Evolutionary conservation across 306 rosid species (phyloP).

Genomic region (Vachellia pachyceras): DNA sequence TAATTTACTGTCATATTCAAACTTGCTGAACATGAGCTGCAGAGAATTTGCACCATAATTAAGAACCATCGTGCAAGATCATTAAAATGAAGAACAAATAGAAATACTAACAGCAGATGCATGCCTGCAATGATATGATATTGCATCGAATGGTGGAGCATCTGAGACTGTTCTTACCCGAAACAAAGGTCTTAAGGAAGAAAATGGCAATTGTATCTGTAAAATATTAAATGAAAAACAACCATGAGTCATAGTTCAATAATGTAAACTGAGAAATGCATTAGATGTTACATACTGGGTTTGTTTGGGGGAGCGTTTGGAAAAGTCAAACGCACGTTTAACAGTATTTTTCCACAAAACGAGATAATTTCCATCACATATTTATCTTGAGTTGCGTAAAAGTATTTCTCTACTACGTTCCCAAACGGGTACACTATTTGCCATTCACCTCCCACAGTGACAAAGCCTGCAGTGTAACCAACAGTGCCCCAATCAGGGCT

Average conservation of each 20-base stretch:
- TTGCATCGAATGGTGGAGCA: conserved; percentile 84
- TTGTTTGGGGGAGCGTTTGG: too few species aligned
- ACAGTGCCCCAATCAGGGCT: conserved; percentile 89
- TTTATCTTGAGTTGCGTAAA: too few species aligned
- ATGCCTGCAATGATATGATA: conserved; percentile 82
- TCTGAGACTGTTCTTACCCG: conserved; percentile 79
- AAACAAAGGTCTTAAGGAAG: conserved; percentile 86
- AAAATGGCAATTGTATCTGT: conserved; percentile 77
- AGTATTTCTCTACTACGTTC: too few species aligned
- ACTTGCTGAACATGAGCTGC: conserved; percentile 99
- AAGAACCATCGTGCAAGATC: conserved; percentile 32
- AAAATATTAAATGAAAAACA: conserved; percentile 30
- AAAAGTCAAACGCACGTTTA: too few species aligned
- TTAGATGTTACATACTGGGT: conserved; percentile 54
- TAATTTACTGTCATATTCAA: conserved; percentile 89
- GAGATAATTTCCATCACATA: too few species aligned
- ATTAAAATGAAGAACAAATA: conserved; percentile 36
- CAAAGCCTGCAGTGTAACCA: conserved; percentile 79
- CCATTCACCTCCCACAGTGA: conserved; percentile 84
- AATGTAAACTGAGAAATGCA: not conserved
- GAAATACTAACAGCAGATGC: conserved; percentile 43
- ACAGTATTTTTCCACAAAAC: too few species aligned
- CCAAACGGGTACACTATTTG: too few species aligned
- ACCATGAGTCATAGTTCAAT: conserved; percentile 23
- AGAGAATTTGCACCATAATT: conserved; percentile 36